Evolutionary conservation across 2,329 filamentous ascomycete species (phyloP).

Genomic region (Phyllosticta paracitricarpa): DNA sequence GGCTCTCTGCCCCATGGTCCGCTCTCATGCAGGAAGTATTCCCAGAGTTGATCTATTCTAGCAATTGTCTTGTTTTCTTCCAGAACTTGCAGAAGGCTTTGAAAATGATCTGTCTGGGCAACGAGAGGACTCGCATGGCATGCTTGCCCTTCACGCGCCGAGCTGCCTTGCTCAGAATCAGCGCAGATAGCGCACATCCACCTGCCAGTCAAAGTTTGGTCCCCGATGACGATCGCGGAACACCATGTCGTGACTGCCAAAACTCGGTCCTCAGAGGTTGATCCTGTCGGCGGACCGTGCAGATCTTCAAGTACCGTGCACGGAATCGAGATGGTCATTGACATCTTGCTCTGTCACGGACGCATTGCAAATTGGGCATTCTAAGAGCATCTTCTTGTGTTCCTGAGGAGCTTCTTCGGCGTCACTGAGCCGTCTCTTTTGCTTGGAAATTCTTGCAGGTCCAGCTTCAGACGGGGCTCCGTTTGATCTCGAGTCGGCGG

Average conservation of each 20-base stretch:
- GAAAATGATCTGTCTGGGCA: background rate
- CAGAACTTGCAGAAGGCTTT: no score
- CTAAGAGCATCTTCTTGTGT: constrained; percentile 18
- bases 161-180: background rate
- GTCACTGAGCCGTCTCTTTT: constrained; percentile 15
- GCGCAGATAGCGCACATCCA: background rate
- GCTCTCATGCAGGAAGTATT: no score
- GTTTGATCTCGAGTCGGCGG: background rate
- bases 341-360: constrained; percentile 23
- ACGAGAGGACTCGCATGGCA: background rate
- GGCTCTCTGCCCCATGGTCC: no score
- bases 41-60: no score
- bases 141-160: background rate
- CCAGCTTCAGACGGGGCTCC: constrained; percentile 4
- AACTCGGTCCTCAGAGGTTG: background rate
- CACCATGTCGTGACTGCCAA: background rate
- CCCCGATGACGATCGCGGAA: background rate
- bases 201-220: background rate
- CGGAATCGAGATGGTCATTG: constrained; percentile 30
- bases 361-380: constrained; percentile 31
- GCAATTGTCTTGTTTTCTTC: no score
- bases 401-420: constrained; percentile 7
- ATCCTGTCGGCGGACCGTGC: constrained; percentile 4
- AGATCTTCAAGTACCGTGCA: constrained; percentile 6
- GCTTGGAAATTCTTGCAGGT: constrained; percentile 6